Base-by-base conservation (phyloP, 1,284 basidiomycete genomes). In the Rhodotorula mucilaginosa region DNA sequence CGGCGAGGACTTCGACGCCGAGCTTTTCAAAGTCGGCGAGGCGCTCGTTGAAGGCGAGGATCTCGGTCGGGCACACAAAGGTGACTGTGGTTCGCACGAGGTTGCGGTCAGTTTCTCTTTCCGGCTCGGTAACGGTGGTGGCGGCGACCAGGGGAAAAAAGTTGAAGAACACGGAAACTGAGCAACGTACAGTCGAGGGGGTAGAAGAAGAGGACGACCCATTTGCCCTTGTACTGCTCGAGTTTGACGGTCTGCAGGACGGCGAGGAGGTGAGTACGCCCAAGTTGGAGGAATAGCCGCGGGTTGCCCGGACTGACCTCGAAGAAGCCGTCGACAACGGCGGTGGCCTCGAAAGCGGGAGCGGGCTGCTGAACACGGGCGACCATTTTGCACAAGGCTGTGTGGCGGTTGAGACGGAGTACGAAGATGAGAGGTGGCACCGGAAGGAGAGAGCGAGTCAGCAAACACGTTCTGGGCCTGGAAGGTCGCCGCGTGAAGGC, bases 11-110 rank as follows among this genome's bases (percentile, higher is more conserved):
- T 66, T 85, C 84, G 58, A 90, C 88, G 81, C 88, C 87, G 77
- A 93, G 83, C 69, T 85, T 85, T 67, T 87, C 84, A 84, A 95
- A 93, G 76, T 86, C 84, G 59, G 86, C 80, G 61, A 94, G 86
- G 10, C 90, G 89, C 76, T 91, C 89, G 81, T 94, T 93, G 86
- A 93, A 95, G 1, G 92, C 92, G 59, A 94, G 87, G 80, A 95
- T 93, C 82, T 95, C 92, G 74, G 92, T 93, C 49, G 92, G 92
- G 84, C 92, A 93, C 78, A 94, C 92, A 79, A 72, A 72, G 56
- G 70, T 72, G 70, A 72, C 69, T 71, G 51, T 19, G 26, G 26
- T 44, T 44, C 34, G 7, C 34, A 10, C 0, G 12, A 48, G 1
- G 52, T 23, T 13, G 39, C 34, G 80, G 61, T 23, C 61, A 62